These are phyloP conservation scores for Puccinia polysora DNA, from an alignment of 1,284 basidiomycete species.

Conservation along the genomic window DNA sequence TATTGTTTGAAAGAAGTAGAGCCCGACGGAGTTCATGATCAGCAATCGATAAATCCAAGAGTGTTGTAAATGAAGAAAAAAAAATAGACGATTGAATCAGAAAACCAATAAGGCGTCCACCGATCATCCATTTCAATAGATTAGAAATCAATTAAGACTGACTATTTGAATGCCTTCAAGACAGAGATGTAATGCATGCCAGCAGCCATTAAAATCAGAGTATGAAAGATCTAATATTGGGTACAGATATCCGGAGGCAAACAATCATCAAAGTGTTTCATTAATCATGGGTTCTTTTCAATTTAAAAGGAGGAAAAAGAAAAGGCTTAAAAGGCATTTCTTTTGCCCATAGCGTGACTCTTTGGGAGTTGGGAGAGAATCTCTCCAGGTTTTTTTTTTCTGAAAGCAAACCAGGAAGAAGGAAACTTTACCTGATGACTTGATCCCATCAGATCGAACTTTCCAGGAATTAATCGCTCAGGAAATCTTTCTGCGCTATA, in stretches of 20 bases:
- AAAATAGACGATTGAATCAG: too few species aligned
- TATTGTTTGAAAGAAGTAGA: too few species aligned
- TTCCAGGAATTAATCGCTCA: slow-evolving; percentile 70
- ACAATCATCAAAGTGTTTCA: neutral
- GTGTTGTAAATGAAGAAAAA: too few species aligned
- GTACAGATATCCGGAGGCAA: neutral
- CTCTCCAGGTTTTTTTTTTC: too few species aligned
- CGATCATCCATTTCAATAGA: too few species aligned
- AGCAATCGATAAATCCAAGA: too few species aligned
- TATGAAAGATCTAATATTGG: slow-evolving; percentile 23
- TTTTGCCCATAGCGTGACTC: too few species aligned
- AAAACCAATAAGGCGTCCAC: too few species aligned
- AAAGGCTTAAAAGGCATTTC: neutral
- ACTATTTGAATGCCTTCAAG: slow-evolving; percentile 29
- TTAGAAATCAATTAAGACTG: too few species aligned
- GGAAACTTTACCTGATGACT: slow-evolving; percentile 60
- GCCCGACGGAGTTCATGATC: too few species aligned
- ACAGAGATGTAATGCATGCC: slow-evolving; percentile 23
- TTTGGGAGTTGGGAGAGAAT: too few species aligned
- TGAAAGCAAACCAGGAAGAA: neutral
- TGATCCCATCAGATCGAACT: slow-evolving; percentile 71
- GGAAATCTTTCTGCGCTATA: slow-evolving; percentile 68
- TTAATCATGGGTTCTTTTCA: neutral
- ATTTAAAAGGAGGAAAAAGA: neutral
- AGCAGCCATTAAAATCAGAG: slow-evolving; percentile 23